Conservation (phyloP, 345 rosid species). For the Brassica incana region DNA sequence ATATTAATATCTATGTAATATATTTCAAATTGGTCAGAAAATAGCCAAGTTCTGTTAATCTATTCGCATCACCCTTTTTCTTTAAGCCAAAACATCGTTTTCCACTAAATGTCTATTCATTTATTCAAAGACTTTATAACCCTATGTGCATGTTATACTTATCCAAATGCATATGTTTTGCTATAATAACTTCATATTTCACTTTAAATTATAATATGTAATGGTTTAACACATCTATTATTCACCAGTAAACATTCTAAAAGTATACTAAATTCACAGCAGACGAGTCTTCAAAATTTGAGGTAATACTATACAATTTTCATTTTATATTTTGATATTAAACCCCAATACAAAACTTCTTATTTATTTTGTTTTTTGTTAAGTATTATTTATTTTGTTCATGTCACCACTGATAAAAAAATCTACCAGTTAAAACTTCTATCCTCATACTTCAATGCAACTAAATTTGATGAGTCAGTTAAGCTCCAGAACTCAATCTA, state of each 20-base stretch:
- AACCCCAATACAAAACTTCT: background rate
- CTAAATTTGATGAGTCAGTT: background rate
- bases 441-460: background rate
- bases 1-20: background rate
- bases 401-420: background rate
- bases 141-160: constrained; percentile 21
- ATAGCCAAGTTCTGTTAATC: constrained; percentile 31
- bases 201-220: background rate
- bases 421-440: background rate
- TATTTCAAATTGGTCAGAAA: background rate
- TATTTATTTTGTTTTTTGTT: too few relatives aligned
- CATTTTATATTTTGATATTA: background rate
- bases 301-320: background rate
- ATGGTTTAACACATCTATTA: background rate
- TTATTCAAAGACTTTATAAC: constrained; percentile 17
- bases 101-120: constrained; percentile 26
- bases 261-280: background rate
- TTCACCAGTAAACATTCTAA: background rate
- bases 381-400: background rate
- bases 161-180: constrained; percentile 19
- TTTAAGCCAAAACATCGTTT: constrained; percentile 37
- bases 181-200: background rate
- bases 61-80: constrained; percentile 20
- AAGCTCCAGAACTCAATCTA: constrained; percentile 5
- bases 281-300: background rate